Conservation (phyloP, 768 basidiomycete genomes). For the Gloeostereum incarnatum region DNA sequence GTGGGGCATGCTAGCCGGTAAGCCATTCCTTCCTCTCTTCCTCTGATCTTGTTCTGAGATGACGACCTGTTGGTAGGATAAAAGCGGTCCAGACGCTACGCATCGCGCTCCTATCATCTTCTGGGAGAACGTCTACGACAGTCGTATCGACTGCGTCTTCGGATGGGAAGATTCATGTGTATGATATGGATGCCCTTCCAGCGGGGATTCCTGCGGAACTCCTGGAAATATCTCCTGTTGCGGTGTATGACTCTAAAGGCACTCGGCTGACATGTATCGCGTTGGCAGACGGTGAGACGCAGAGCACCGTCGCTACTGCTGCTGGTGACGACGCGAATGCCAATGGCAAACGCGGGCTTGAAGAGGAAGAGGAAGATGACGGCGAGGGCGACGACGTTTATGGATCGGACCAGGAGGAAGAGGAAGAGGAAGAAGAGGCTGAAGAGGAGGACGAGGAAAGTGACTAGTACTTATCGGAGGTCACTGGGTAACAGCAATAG, state of each 20-base stretch:
- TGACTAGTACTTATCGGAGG: neutral
- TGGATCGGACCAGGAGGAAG: slow-evolving; percentile 6
- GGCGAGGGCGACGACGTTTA: slow-evolving; percentile 12
- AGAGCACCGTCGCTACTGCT: slow-evolving; percentile 5
- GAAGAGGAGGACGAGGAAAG: slow-evolving; percentile 16
- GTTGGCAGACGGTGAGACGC: slow-evolving; percentile 40
- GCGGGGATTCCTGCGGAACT: slow-evolving; percentile 8
- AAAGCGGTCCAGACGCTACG: slow-evolving; percentile 68
- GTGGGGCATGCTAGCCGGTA: slow-evolving; percentile 85
- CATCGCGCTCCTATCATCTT: slow-evolving; percentile 35
- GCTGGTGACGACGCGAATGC: slow-evolving; percentile 10
- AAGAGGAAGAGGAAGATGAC: slow-evolving; percentile 20
- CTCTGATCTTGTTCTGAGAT: neutral
- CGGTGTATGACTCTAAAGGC: slow-evolving; percentile 76
- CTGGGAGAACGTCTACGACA: slow-evolving; percentile 35
- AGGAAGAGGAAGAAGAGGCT: slow-evolving; percentile 19
- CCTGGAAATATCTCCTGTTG: slow-evolving; percentile 42
- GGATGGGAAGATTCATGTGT: slow-evolving; percentile 78
- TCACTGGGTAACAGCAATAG: too few species aligned
- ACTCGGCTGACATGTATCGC: slow-evolving; percentile 74
- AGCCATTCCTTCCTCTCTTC: slow-evolving; percentile 13
- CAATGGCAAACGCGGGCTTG: slow-evolving; percentile 22
- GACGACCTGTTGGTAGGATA: slow-evolving; percentile 36
- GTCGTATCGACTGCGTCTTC: slow-evolving; percentile 77
- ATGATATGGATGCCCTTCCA: slow-evolving; percentile 53